These are phyloP conservation scores for Magnolia kwangsiensis DNA, from an alignment of 164 flowering plant species.

Conservation along the genomic window DNA sequence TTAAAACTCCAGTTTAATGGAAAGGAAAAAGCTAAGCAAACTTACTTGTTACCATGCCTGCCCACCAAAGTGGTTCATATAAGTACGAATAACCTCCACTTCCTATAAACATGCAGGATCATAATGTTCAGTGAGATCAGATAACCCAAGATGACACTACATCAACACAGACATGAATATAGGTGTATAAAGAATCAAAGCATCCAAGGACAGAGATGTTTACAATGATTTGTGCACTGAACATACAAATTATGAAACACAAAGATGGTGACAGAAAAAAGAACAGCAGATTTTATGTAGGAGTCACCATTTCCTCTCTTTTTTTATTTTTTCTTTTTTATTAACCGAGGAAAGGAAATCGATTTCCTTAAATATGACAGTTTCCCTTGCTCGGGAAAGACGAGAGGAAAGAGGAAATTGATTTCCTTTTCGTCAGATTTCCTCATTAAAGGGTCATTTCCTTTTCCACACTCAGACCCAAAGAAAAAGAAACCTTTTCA, in stretches of 20 bases:
- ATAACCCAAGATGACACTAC: neutral
- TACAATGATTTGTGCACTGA: neutral
- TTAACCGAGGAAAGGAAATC: too few relatives aligned
- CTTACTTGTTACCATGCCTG: constrained; percentile 92
- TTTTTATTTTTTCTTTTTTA: too few relatives aligned
- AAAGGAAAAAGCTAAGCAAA: constrained; percentile 6
- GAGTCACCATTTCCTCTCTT: neutral
- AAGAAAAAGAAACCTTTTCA: too few relatives aligned
- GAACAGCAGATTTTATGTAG: neutral
- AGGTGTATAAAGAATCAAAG: neutral
- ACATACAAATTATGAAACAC: too few relatives aligned
- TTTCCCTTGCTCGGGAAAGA: too few relatives aligned
- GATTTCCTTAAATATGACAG: too few relatives aligned
- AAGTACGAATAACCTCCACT: constrained; percentile 83
- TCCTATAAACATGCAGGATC: constrained; percentile 35
- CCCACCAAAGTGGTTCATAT: constrained; percentile 94
- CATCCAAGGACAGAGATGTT: neutral
- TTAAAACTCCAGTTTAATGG: neutral
- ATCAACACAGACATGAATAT: too few relatives aligned
- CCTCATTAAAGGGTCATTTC: too few relatives aligned
- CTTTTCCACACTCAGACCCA: too few relatives aligned
- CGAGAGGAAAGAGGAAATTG: too few relatives aligned
- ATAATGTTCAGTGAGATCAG: neutral
- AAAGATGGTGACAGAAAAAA: neutral
- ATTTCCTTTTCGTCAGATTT: too few relatives aligned